A percentile compares a stretch with the other conserved stretches of the same genome.
Evolutionary conservation across 495 filamentous ascomycete genomes (phyloP).

Genomic region (Corynascus novoguineensis): DNA sequence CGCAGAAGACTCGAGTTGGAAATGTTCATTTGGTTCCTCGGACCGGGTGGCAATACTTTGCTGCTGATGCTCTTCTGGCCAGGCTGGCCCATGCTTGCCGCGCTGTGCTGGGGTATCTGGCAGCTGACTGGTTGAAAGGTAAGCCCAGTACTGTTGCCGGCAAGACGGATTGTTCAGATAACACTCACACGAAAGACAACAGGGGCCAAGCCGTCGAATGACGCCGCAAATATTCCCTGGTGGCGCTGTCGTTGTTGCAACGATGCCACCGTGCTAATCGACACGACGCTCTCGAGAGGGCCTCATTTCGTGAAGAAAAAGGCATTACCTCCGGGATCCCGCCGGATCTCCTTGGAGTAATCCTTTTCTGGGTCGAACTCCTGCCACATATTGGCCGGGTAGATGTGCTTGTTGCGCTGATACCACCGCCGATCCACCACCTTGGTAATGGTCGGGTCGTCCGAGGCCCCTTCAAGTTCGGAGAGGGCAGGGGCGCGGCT

Average conservation of each 20-base stretch:
- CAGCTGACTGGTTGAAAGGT: conserved; percentile 20
- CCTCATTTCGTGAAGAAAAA: conserved; percentile 71
- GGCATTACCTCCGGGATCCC: conserved; percentile 81
- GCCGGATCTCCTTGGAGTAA: conserved; percentile 71
- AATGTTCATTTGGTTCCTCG: conserved; percentile 39
- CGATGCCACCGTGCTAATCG: neutral
- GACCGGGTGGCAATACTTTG: conserved; percentile 35
- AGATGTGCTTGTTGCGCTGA: conserved; percentile 95
- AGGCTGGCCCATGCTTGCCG: conserved; percentile 39
- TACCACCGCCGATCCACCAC: conserved; percentile 97
- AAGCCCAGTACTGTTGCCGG: neutral
- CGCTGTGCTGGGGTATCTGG: conserved; percentile 20
- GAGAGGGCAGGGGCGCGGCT: conserved; percentile 29
- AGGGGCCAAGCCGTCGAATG: neutral
- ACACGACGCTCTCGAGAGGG: neutral
- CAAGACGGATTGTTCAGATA: neutral
- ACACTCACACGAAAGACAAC: neutral
- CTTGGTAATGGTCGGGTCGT: conserved; percentile 82
- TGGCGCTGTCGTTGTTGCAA: neutral
- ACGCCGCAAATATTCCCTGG: neutral
- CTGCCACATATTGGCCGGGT: conserved; percentile 91
- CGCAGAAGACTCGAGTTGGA: conserved; percentile 41
- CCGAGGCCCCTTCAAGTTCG: conserved; percentile 67
- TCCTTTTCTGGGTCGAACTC: conserved; percentile 88
- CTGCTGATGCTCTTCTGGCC: conserved; percentile 46